Evolutionary conservation across 176 grass and related monocot genomes (phyloP).

Genomic region (Zoysia japonica): DNA sequence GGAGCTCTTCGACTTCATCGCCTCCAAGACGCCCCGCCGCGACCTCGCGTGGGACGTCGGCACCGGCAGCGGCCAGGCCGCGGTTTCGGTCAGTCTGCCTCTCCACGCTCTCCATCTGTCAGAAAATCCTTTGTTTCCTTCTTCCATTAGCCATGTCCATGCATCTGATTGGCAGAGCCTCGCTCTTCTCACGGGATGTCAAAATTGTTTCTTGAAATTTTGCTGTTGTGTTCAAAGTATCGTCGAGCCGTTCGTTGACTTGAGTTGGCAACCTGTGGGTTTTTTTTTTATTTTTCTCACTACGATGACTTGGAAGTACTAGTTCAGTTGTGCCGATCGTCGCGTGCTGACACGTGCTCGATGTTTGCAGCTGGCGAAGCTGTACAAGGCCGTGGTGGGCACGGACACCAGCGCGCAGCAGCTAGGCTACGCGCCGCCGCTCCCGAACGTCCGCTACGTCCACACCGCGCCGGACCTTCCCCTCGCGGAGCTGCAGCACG

Average conservation of each 20-base stretch:
- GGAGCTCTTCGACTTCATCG: slow-evolving; percentile 80
- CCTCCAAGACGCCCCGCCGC: slow-evolving; percentile 59
- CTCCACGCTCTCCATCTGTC: background rate
- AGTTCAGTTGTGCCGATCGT: background rate
- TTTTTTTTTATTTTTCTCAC: too few relatives aligned
- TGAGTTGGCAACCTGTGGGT: background rate
- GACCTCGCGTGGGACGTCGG: slow-evolving; percentile 87
- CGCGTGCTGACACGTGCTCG: background rate
- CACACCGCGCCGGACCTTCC: slow-evolving; percentile 50
- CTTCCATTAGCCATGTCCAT: too few relatives aligned
- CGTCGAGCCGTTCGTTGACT: background rate
- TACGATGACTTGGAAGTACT: too few relatives aligned
- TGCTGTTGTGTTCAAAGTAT: background rate
- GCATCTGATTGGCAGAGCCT: too few relatives aligned
- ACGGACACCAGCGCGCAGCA: slow-evolving; percentile 89
- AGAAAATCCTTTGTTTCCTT: background rate
- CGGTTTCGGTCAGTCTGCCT: slow-evolving; percentile 38
- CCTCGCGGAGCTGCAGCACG: slow-evolving; percentile 37
- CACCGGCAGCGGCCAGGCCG: slow-evolving; percentile 91
- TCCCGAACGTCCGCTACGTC: slow-evolving; percentile 62
- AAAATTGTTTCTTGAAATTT: background rate
- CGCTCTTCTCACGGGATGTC: background rate
- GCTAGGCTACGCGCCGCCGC: slow-evolving; percentile 47
- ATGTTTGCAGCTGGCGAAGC: slow-evolving; percentile 52
- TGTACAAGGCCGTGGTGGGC: slow-evolving; percentile 67